Conservation (phyloP, 495 filamentous ascomycete genomes). For the Trichoderma gamsii region DNA sequence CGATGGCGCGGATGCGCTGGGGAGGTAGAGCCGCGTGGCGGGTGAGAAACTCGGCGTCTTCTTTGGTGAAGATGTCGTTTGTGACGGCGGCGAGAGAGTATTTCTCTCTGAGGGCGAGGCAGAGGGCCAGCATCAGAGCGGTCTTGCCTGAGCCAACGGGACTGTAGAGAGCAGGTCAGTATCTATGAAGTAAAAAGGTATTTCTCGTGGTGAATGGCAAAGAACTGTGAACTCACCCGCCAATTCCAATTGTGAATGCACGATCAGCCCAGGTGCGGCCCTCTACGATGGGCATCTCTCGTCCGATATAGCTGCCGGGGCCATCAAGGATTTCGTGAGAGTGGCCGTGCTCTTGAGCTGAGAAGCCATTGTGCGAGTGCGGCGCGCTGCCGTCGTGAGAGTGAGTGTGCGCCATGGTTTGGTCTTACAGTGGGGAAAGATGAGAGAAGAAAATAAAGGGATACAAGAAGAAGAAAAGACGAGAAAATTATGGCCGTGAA, state of each 20-base stretch:
- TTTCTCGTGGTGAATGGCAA: neutral
- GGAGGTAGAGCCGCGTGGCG: slow-evolving; percentile 76
- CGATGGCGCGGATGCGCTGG: slow-evolving; percentile 83
- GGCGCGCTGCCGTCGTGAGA: slow-evolving; percentile 49
- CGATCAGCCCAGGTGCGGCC: slow-evolving; percentile 84
- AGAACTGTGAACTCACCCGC: slow-evolving; percentile 58
- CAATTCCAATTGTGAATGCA: slow-evolving; percentile 93
- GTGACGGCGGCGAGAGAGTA: slow-evolving; percentile 92
- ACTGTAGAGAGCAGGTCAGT: slow-evolving; percentile 38
- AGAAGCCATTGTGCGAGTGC: slow-evolving; percentile 59
- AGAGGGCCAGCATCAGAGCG: slow-evolving; percentile 88
- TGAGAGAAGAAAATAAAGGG: neutral
- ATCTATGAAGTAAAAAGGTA: no score
- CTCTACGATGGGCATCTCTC: slow-evolving; percentile 91
- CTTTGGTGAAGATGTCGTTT: slow-evolving; percentile 98
- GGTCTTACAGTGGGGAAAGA: neutral
- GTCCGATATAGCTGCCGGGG: slow-evolving; percentile 78
- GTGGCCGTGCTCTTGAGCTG: slow-evolving; percentile 80
- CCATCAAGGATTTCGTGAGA: slow-evolving; percentile 93
- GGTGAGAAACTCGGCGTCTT: slow-evolving; percentile 96
- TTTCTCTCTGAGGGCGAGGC: slow-evolving; percentile 64
- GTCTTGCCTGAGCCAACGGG: slow-evolving; percentile 98
- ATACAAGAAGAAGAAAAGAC: neutral
- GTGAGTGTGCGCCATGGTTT: slow-evolving; percentile 48
- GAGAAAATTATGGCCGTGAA: neutral